Base-by-base conservation (phyloP, 2,329 filamentous ascomycete genomes). In the Fusarium subglutinans region DNA sequence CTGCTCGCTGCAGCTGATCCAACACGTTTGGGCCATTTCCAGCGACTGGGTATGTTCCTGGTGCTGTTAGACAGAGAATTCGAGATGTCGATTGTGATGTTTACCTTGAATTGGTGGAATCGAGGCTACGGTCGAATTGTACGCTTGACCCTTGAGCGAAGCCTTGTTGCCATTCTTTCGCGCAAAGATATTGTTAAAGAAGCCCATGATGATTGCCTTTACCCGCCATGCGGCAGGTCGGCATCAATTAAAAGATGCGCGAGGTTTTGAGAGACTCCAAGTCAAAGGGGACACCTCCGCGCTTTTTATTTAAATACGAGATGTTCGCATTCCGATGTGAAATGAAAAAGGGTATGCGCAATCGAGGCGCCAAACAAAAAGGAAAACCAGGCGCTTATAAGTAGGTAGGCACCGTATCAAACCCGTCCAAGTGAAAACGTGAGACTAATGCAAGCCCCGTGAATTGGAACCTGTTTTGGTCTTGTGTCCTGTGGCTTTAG, bases 21-120 rank as follows among this genome's bases (percentile, higher is more conserved):
- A 79, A 59, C 24, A 78, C 56, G 45, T 74, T 78, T 24, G 74
- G 76, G 18, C 75, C 76, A 62, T 79, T 79, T 54, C 77, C 77
- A 41, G 77, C 66, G 44, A 79, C 75, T 3, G 77, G 77, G 40
- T 76, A 79, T 35, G 77, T 79, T 44, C 77, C 77, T 79, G 43
- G 44, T 35, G 43, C 51, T 47, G 50, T 65, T 43, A 67, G 38
- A 1, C 35, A 17, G 17, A 37, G 35, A 37, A 37, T 35, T 18
- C 35, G 35, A 37, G 35, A 37, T 37, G 5, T 2, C 1, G 1
- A 37, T 37, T 51, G 26, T 26, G 37, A 15, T 40, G 17, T n/a
- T 24, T 66, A 78, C 77, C 77, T 74, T 74, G 71, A 45, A 79
- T 71, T 35, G 77, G 77, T 4, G 77, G 77, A 8, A 57, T n/a